phyloP scores from a whole-genome alignment of 768 basidiomycete species.

The Epithele typhae region DNA sequence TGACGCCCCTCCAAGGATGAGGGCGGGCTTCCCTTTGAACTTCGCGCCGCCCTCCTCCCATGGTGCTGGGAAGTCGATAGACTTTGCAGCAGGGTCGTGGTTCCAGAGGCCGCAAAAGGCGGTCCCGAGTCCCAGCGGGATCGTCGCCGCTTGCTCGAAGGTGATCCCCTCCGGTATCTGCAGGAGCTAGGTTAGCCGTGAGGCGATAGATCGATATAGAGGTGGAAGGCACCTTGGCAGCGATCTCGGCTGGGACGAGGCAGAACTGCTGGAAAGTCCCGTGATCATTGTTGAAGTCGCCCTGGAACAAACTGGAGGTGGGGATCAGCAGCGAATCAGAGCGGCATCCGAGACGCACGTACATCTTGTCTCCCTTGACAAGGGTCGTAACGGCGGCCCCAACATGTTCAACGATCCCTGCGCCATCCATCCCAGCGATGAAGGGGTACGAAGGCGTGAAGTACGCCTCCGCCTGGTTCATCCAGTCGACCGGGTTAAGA shows the following conservation, averaged over 20 bases:
- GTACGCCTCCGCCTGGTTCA: slow-evolving; percentile 17
- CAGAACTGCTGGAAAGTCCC: slow-evolving; percentile 18
- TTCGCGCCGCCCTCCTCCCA: slow-evolving; percentile 17
- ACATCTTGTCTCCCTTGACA: slow-evolving; percentile 36
- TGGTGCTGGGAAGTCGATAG: slow-evolving; percentile 2
- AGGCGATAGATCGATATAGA: too few species aligned
- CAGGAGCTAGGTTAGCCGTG: too few species aligned
- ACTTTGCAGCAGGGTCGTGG: background rate
- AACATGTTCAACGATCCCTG: slow-evolving; percentile 35
- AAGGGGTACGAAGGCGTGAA: slow-evolving; percentile 33
- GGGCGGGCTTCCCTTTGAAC: slow-evolving; percentile 18
- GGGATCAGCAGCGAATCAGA: slow-evolving; percentile 3
- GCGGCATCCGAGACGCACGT: slow-evolving; percentile 9
- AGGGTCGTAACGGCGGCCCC: slow-evolving; percentile 35
- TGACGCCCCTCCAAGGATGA: slow-evolving; percentile 24
- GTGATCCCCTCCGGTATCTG: slow-evolving; percentile 27
- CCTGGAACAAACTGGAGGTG: slow-evolving; percentile 19
- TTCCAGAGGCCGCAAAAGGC: slow-evolving; percentile 27
- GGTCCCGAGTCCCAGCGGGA: slow-evolving; percentile 30
- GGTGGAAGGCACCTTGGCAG: slow-evolving; percentile 10
- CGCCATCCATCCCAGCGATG: slow-evolving; percentile 34
- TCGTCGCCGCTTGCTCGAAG: slow-evolving; percentile 27
- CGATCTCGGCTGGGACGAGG: slow-evolving; percentile 9
- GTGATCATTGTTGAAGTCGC: slow-evolving; percentile 9
- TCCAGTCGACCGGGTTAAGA: slow-evolving; percentile 32